Conservation (phyloP, 495 filamentous ascomycete species). For the Neurospora sp. region DNA sequence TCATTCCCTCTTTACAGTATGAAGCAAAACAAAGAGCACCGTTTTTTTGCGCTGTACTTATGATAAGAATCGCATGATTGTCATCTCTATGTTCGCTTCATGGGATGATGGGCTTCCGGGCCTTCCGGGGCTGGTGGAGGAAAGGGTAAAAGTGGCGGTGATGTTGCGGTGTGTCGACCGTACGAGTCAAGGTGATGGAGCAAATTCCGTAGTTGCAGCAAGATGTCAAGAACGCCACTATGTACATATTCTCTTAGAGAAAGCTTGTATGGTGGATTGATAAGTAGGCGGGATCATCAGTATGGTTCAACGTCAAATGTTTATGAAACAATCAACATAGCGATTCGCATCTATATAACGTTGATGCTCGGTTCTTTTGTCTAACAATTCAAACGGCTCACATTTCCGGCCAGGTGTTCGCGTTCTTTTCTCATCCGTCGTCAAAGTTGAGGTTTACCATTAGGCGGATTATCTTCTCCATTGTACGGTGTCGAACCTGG, state of each 20-base stretch:
- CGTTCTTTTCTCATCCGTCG: neutral
- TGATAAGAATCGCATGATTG: neutral
- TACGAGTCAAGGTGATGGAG: neutral
- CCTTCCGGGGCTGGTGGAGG: neutral
- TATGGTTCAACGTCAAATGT: neutral
- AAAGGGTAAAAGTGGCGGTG: neutral
- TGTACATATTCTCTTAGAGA: neutral
- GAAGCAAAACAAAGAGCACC: neutral
- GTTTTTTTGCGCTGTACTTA: neutral
- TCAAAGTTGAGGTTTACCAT: neutral
- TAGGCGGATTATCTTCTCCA: neutral
- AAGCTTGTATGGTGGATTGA: neutral
- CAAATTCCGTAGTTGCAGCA: neutral
- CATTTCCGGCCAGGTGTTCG: neutral
- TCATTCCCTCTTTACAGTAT: neutral
- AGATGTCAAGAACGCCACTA: neutral
- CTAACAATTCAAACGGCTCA: neutral
- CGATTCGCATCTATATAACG: neutral
- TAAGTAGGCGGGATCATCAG: neutral
- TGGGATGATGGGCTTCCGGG: neutral
- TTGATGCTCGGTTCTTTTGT: neutral
- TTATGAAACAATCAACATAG: neutral
- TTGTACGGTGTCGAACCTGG: neutral
- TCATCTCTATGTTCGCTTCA: neutral
- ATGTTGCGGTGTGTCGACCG: neutral